Evolutionary conservation across 139 green algal genomes (phyloP).

Genomic region (Tetraselmis chui): DNA sequence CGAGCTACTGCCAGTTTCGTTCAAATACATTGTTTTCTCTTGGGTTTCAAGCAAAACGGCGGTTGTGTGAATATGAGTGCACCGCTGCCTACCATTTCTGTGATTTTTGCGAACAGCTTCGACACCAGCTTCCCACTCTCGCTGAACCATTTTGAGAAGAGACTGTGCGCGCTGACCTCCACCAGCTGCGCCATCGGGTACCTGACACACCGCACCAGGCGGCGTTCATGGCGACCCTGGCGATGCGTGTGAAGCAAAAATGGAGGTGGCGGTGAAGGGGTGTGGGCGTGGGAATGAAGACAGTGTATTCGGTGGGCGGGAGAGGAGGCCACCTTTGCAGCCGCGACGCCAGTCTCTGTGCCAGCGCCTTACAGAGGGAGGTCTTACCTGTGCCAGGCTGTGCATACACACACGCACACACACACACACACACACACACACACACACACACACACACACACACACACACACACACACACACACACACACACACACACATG

Average conservation of each 20-base stretch:
- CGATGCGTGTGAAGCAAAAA: too few species aligned
- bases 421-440: background rate
- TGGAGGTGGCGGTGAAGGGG: background rate
- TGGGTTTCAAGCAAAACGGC: too few species aligned
- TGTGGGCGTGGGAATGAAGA: too few species aligned
- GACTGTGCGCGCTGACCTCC: constrained; percentile 93
- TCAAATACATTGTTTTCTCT: too few species aligned
- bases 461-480: too few species aligned
- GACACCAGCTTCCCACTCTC: constrained; percentile 82
- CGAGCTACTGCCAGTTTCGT: too few species aligned
- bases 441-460: background rate
- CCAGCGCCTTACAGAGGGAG: constrained; percentile 77
- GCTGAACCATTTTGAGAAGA: constrained; percentile 94
- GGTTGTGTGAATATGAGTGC: too few species aligned
- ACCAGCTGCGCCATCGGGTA: constrained; percentile 66
- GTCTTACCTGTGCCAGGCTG: constrained; percentile 47
- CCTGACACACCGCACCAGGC: constrained; percentile 31
- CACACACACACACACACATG: too few species aligned
- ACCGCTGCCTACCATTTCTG: background rate
- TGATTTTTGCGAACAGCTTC: constrained; percentile 11
- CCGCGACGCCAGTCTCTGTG: constrained; percentile 44
- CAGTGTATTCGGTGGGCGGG: too few species aligned
- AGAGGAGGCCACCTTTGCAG: background rate
- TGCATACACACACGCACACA: background rate
- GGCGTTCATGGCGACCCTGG: too few species aligned